These are phyloP conservation scores for Theobroma cacao DNA, from an alignment of 345 rosid species.

Conservation along the genomic window DNA sequence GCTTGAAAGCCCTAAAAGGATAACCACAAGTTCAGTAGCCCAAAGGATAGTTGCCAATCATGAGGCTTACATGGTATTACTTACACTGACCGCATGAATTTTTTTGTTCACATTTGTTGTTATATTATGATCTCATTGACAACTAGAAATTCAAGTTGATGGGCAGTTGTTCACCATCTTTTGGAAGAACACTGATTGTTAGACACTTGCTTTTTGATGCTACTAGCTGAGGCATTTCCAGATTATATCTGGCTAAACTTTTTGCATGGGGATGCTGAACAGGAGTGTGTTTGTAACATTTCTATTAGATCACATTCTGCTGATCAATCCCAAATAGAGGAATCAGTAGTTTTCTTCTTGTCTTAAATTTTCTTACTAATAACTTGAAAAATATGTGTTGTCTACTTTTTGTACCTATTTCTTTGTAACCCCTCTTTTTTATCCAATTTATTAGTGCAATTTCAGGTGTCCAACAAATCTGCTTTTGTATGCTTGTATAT, in stretches of 20 bases:
- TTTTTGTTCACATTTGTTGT: not conserved
- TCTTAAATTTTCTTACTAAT: not conserved
- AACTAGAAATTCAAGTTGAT: not conserved
- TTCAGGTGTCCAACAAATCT: not conserved
- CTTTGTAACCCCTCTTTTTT: not conserved
- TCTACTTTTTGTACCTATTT: not conserved
- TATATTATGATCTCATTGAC: not conserved
- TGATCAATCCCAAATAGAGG: not conserved
- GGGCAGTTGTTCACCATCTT: not conserved
- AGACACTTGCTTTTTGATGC: not conserved
- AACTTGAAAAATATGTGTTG: not conserved
- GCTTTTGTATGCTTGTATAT: not conserved
- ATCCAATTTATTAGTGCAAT: not conserved
- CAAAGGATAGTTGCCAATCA: conserved; percentile 85
- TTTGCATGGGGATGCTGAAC: not conserved
- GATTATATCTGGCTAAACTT: not conserved
- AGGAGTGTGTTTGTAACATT: not conserved
- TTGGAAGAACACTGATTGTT: not conserved
- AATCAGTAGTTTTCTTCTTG: not conserved
- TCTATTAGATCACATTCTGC: not conserved
- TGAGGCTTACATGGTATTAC: conserved; percentile 65
- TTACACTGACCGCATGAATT: not conserved
- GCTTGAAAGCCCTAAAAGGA: conserved; percentile 70
- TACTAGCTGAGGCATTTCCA: not conserved
- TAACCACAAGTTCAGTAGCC: conserved; percentile 73